phyloP scores from a whole-genome alignment of 257 asterid genomes.

The Nicotiana knightiana region DNA sequence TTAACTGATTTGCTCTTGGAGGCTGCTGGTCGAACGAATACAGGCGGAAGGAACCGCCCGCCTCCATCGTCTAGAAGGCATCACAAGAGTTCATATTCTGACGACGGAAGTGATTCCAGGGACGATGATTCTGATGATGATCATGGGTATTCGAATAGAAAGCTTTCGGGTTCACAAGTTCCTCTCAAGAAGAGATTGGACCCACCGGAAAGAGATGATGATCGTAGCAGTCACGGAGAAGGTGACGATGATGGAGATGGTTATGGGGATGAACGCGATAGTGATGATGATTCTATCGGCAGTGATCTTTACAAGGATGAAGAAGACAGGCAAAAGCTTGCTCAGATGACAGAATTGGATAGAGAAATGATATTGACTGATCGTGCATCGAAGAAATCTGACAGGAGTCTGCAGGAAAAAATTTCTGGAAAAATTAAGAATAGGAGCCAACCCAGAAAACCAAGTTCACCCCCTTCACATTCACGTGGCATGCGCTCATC shows the following conservation, averaged over 20 bases:
- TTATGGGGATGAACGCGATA: conserved; percentile 48
- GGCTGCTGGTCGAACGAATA: conserved; percentile 85
- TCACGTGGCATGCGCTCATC: conserved; percentile 73
- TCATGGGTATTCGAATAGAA: conserved; percentile 61
- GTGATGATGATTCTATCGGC: conserved; percentile 93
- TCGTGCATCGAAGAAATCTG: conserved; percentile 87
- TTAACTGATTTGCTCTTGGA: conserved; percentile 77
- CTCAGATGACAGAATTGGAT: conserved; percentile 79
- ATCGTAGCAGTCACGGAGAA: conserved; percentile 53
- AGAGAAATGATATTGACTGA: conserved; percentile 82
- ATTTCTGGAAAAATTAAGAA: conserved; percentile 35
- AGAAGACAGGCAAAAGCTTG: conserved; percentile 79
- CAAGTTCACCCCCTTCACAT: conserved; percentile 64
- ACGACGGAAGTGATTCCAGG: conserved; percentile 81
- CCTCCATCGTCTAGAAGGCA: conserved; percentile 63
- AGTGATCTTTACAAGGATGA: conserved; percentile 92
- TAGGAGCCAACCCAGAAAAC: conserved; percentile 44
- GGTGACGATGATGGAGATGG: conserved; percentile 43
- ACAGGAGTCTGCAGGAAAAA: conserved; percentile 68
- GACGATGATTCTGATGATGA: conserved; percentile 84
- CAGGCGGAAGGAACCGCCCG: conserved; percentile 57
- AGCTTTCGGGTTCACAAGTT: conserved; percentile 73
- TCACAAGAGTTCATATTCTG: conserved; percentile 55
- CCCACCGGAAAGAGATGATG: conserved; percentile 68
- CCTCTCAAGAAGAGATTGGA: conserved; percentile 93